Percentiles rank a stretch among this genome's conserved stretches.
Conservation (phyloP, 352 stramenopile genomes). For the Globisporangium nodosum region DNA sequence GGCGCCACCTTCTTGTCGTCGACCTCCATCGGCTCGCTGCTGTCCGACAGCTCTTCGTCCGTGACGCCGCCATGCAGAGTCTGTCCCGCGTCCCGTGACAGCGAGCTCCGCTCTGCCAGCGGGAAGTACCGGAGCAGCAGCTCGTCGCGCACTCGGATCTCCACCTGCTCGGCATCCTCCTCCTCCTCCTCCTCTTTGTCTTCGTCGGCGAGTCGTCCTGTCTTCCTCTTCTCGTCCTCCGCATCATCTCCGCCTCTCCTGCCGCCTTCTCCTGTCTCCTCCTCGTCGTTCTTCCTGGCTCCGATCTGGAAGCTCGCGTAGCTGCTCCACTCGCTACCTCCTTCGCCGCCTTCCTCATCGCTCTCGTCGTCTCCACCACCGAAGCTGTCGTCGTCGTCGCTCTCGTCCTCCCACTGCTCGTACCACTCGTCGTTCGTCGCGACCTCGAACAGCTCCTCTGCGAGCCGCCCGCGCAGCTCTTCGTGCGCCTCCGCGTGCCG, state of each 20-base stretch:
- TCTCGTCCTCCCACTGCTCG: constrained; percentile 37
- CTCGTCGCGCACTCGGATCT: constrained; percentile 18
- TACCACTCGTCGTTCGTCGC: constrained; percentile 66
- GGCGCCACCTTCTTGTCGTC: background rate
- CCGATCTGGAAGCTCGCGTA: background rate
- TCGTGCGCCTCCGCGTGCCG: constrained; percentile 9
- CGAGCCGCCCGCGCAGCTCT: constrained; percentile 27
- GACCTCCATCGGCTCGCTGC: background rate
- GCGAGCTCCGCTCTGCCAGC: constrained; percentile 3
- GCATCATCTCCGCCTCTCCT: background rate
- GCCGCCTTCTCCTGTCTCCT: background rate
- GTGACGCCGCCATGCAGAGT: background rate
- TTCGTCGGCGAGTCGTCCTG: background rate
- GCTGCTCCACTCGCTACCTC: background rate
- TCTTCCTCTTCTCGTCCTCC: background rate
- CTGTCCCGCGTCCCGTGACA: no score
- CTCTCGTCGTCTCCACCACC: constrained; percentile 3
- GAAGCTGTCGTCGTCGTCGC: constrained; percentile 20
- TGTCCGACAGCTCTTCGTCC: constrained; percentile 8
- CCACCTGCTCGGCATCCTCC: background rate
- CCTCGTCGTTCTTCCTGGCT: background rate
- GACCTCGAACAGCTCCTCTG: constrained; percentile 55
- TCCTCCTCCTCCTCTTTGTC: background rate
- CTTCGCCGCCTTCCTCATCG: background rate
- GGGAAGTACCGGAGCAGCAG: constrained; percentile 44